These are phyloP conservation scores for Penicillium sp. DNA, from an alignment of 2,329 filamentous ascomycete species.

Conservation along the genomic window DNA sequence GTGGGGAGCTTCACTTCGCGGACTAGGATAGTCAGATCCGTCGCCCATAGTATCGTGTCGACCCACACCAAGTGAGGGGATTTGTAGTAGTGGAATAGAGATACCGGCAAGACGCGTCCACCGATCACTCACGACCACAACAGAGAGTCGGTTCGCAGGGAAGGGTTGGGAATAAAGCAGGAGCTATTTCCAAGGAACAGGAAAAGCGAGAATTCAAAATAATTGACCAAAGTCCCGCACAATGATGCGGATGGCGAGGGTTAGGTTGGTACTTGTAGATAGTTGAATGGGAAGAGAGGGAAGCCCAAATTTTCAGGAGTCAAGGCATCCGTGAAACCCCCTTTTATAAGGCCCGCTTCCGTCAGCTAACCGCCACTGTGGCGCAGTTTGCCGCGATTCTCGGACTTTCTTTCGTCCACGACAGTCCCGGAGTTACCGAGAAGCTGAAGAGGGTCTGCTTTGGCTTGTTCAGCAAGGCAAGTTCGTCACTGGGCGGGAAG, in stretches of 20 bases:
- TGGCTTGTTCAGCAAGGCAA: slow-evolving; percentile 4
- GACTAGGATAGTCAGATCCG: slow-evolving; percentile 47
- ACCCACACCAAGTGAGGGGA: slow-evolving; percentile 34
- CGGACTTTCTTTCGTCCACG: slow-evolving; percentile 1
- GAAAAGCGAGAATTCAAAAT: not conserved
- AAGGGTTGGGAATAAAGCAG: not conserved
- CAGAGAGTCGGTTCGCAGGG: not conserved
- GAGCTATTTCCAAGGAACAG: not conserved
- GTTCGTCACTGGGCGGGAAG: slow-evolving; percentile 3
- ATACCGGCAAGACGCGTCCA: slow-evolving; percentile 29
- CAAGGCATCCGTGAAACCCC: slow-evolving; percentile 3
- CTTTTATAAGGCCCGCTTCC: slow-evolving; percentile 9
- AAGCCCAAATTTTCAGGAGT: slow-evolving; percentile 7
- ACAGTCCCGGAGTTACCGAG: slow-evolving; percentile 10
- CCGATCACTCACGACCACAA: slow-evolving; percentile 14
- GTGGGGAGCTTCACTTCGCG: slow-evolving; percentile 46
- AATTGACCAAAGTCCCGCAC: not conserved
- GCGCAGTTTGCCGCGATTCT: slow-evolving; percentile 15
- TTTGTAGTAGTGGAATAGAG: slow-evolving; percentile 17
- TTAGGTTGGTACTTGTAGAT: not conserved
- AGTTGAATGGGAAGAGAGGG: not conserved
- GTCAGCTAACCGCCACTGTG: slow-evolving; percentile 19
- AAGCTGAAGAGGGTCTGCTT: slow-evolving; percentile 4
- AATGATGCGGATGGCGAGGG: not conserved
- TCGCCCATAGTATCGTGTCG: slow-evolving; percentile 41